A percentile compares a stretch with the other conserved stretches of the same genome.
Conservation (phyloP, 805 yeast genomes). For the Saccharomyces eubayanus region DNA sequence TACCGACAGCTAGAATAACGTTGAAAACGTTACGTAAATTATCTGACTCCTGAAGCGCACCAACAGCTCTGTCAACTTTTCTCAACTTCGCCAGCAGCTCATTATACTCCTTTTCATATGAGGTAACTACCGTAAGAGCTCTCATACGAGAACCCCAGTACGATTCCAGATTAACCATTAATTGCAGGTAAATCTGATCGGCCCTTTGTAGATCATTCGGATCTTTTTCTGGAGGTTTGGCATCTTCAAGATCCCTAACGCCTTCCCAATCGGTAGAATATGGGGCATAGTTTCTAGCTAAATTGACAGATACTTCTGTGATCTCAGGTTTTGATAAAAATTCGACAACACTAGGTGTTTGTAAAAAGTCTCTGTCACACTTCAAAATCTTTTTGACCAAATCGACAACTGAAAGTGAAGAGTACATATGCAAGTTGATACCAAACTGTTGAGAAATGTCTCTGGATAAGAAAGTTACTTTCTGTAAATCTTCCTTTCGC, state of each 20-base stretch:
- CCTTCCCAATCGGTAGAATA: constrained; percentile 66
- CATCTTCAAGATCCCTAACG: constrained; percentile 32
- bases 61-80: constrained; percentile 64
- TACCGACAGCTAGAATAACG: constrained; percentile 84
- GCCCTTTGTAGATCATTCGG: constrained; percentile 74
- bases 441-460: constrained; percentile 93
- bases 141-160: constrained; percentile 92
- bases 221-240: constrained; percentile 53
- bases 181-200: constrained; percentile 74
- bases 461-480: constrained; percentile 64
- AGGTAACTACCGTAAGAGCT: constrained; percentile 61
- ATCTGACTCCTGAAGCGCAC: constrained; percentile 54
- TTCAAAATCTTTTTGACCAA: constrained; percentile 62
- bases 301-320: constrained; percentile 61
- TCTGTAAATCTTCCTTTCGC: constrained; percentile 42
- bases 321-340: constrained; percentile 72
- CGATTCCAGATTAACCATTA: constrained; percentile 72
- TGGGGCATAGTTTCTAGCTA: constrained; percentile 69
- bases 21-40: constrained; percentile 67
- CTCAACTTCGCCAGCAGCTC: constrained; percentile 63
- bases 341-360: constrained; percentile 69
- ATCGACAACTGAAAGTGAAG: constrained; percentile 51
- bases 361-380: constrained; percentile 67
- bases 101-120: constrained; percentile 69
- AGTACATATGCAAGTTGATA: constrained; percentile 77